These are phyloP conservation scores for Teunomyces gatunensis DNA, from an alignment of 805 yeast genomes.

Conservation along the genomic window DNA sequence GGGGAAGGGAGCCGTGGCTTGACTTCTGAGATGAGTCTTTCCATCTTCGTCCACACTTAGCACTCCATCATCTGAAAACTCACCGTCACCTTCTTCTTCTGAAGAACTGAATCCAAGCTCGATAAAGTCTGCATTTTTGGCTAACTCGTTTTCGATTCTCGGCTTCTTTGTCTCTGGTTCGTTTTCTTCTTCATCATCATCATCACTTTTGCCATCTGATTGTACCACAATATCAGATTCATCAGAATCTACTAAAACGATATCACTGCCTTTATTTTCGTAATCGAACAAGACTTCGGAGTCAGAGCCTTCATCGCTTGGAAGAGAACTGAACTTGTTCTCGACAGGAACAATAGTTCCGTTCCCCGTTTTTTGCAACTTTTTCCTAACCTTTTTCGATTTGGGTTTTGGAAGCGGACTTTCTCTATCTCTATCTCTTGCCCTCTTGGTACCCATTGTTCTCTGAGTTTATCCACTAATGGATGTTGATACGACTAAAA, in stretches of 20 bases:
- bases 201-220: slow-evolving; percentile 17
- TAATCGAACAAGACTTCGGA: slow-evolving; percentile 23
- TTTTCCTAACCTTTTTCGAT: slow-evolving; percentile 21
- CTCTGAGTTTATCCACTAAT: not conserved
- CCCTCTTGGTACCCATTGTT: slow-evolving; percentile 9
- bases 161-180: slow-evolving; percentile 10
- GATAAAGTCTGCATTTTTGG: slow-evolving; percentile 51
- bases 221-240: slow-evolving; percentile 19
- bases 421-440: slow-evolving; percentile 11
- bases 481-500: not conserved
- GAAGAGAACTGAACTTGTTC: slow-evolving; percentile 23
- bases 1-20: slow-evolving; percentile 47
- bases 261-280: slow-evolving; percentile 16
- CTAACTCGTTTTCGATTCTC: slow-evolving; percentile 31
- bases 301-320: slow-evolving; percentile 21
- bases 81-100: slow-evolving; percentile 29
- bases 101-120: slow-evolving; percentile 53
- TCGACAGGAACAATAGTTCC: slow-evolving; percentile 10
- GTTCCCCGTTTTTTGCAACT: slow-evolving; percentile 11
- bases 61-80: slow-evolving; percentile 35
- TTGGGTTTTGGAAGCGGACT: slow-evolving; percentile 14
- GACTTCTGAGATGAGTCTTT: slow-evolving; percentile 17
- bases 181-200: not conserved
- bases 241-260: slow-evolving; percentile 31
- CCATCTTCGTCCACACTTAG: slow-evolving; percentile 9